Percentiles rank a stretch among this genome's conserved stretches.
Evolutionary conservation across 176 grass and related monocot species (phyloP).

Genomic region (Secale cereale): DNA sequence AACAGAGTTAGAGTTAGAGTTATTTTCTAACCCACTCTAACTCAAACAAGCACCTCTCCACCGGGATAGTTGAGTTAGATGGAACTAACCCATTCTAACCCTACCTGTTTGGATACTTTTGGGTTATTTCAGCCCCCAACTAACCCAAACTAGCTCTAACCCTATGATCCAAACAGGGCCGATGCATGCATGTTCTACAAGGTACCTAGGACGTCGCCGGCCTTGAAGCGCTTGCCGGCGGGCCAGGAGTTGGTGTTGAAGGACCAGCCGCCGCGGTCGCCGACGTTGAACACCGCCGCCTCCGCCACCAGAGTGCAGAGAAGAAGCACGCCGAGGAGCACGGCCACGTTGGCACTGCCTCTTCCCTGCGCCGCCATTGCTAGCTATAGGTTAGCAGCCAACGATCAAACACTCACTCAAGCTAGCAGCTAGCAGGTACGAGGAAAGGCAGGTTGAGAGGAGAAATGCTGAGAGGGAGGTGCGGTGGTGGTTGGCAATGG

Average conservation of each 20-base stretch:
- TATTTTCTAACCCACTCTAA: too few relatives aligned
- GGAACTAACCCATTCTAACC: too few relatives aligned
- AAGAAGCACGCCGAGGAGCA: slow-evolving; percentile 15
- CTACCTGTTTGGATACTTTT: too few relatives aligned
- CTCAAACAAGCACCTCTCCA: too few relatives aligned
- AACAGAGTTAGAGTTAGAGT: too few relatives aligned
- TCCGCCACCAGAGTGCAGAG: slow-evolving; percentile 43
- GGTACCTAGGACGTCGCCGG: slow-evolving; percentile 59
- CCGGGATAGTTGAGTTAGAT: too few relatives aligned
- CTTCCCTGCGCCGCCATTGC: slow-evolving; percentile 42
- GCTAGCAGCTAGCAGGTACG: not conserved
- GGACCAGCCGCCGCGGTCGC: slow-evolving; percentile 51
- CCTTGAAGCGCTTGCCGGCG: slow-evolving; percentile 63
- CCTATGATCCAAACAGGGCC: too few relatives aligned
- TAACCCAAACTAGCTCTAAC: too few relatives aligned
- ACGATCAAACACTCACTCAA: not conserved
- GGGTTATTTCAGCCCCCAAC: too few relatives aligned
- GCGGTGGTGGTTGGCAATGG: slow-evolving; percentile 19
- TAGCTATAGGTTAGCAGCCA: not conserved
- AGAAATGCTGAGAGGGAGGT: not conserved
- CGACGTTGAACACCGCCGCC: slow-evolving; percentile 57
- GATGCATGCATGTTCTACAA: too few relatives aligned
- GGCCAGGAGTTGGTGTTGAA: slow-evolving; percentile 43
- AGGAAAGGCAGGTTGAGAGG: not conserved
- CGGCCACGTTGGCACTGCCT: slow-evolving; percentile 15